Base-by-base conservation (phyloP, 2,329 filamentous ascomycete species). In the Penicillium sp. region DNA sequence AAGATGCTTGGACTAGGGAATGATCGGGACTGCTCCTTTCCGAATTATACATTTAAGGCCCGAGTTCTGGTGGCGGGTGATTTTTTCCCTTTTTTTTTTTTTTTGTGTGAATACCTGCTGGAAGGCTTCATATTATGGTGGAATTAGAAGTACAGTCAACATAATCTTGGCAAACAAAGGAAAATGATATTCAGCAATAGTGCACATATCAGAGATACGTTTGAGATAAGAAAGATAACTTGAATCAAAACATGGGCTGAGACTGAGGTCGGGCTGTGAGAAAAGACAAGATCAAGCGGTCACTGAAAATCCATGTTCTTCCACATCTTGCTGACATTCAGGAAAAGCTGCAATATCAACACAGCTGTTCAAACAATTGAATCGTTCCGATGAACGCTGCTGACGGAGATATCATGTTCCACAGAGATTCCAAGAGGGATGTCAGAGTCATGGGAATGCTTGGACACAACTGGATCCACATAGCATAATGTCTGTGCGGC, bases 371-470 rank as follows among this genome's bases (percentile, higher is more conserved):
- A 51, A 20, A 44, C 40, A 15, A 37, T 6, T 6, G 37, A 42
- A 6, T 31, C 41, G 8, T 22, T 15, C 27, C 29, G 26, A 26
- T 44, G 50, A 11, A 27, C 31, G 42, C 63, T 68, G 14, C 62
- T 49, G 11, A 72, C 56, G 3, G 64, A 68, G 35, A 71, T 66
- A 42, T 70, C 65, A 52, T 69, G 67, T 33, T 67, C 69, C 18
- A 72, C 65, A 2, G 62, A 50, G 25, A 72, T 72, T 1, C 64
- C 68, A 27, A 62, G 59, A 15, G 57, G 59, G 11, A 49, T 35
- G 14, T 63, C 56, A 4, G 55, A 56, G 12, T 66, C 61, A n/a
- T 59, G 45, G 14, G 60, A 61, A 12, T 41, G 47, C 51, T 59
- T 66, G 25, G 40, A 51, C 4, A 60, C 41, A 4, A 37, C 49